Evolutionary conservation across 805 yeast species (phyloP).

Genomic region (Candida berthetii): DNA sequence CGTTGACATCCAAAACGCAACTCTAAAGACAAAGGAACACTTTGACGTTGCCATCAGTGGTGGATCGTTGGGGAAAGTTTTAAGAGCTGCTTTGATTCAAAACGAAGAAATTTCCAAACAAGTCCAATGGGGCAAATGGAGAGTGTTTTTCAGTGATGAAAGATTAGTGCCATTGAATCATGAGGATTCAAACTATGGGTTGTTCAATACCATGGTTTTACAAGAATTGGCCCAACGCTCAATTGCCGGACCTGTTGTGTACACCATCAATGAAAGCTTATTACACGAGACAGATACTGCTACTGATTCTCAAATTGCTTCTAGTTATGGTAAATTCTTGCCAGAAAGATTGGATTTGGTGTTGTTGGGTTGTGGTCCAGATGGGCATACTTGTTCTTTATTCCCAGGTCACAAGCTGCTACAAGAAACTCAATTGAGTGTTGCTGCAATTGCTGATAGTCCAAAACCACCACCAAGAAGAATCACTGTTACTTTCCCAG

Average conservation of each 20-base stretch:
- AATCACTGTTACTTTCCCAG: conserved; percentile 82
- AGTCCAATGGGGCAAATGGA: conserved; percentile 70
- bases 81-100: conserved; percentile 57
- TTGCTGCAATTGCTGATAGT: conserved; percentile 69
- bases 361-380: conserved; percentile 90
- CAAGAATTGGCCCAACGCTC: conserved; percentile 30
- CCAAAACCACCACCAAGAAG: conserved; percentile 95
- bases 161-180: conserved; percentile 79
- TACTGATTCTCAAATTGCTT: conserved; percentile 47
- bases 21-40: conserved; percentile 33
- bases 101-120: conserved; percentile 35
- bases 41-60: conserved; percentile 86
- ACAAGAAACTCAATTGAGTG: conserved; percentile 40
- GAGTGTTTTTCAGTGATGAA: conserved; percentile 85
- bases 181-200: conserved; percentile 81
- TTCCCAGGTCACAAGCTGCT: conserved; percentile 80
- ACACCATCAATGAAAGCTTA: conserved; percentile 59
- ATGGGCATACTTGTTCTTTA: conserved; percentile 91
- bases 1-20: conserved; percentile 54
- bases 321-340: conserved; percentile 51
- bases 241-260: conserved; percentile 47
- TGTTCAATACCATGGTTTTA: conserved; percentile 50
- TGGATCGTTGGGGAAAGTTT: conserved; percentile 77
- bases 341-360: conserved; percentile 58
- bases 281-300: conserved; percentile 48